Base-by-base conservation (phyloP, 2,329 filamentous ascomycete genomes). In the Neonectria ditissima region DNA sequence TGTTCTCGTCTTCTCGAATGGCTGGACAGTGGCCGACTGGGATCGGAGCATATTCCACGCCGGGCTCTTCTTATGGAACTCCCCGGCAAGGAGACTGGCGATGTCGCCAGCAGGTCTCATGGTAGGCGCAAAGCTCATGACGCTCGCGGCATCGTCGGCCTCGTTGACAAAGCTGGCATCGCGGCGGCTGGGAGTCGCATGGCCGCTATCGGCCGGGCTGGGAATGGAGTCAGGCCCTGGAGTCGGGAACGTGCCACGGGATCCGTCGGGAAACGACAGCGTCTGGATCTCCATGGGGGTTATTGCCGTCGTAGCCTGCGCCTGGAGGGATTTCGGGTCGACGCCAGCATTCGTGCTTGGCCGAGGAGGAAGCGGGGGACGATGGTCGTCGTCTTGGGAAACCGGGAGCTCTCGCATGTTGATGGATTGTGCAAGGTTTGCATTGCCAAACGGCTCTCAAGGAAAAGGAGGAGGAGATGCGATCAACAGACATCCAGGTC, bases 201-300 rank as follows among this genome's bases (percentile, higher is more conserved):
- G 73, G 44, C 80, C 81, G 68, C 82, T 83, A 28, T 74, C 70
- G 56, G 73, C 57, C 47, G 81, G 78, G 13, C 78, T 79, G 18
- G 81, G 78, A 11, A 77, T 73, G 18, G 78, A 72, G 52, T 76
- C 75, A 34, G 74, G 71, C 39, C 70, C 79, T 16, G 76, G 76
- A 22, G 77, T 81, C 52, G 84, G 79, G 72, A 91, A 91, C 1
- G 87, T 90, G 39, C 91, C 89, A 63, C 88, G 84, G 20, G 87
- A 87, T 63, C 87, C 89, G 75, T 93, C 92, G 11, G 88, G 89
- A 66, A 92, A 91, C 1, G 89, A 89, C 53, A 94, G 84, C 0
- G 91, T 92, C 70, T 93, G 91, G 59, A 94, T 90, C 69, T 95
- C 94, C 65, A 94, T 86, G 16, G 93, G 86, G 0, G 93, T 95